Evolutionary conservation across 2,329 filamentous ascomycete species (phyloP).

Genomic region (Cadophora luteo-olivacea): DNA sequence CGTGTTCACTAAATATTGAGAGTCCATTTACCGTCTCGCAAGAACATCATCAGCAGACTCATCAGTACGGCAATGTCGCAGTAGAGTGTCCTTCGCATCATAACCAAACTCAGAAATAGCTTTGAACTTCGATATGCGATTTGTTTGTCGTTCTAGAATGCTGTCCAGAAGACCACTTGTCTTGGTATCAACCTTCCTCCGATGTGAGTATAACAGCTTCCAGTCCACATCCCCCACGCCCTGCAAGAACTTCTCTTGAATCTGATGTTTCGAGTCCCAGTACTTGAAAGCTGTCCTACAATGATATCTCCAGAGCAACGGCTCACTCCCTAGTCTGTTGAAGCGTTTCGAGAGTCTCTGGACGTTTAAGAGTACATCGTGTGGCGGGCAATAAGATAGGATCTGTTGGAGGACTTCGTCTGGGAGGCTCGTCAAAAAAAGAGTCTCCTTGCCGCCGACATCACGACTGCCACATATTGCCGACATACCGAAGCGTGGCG

Average conservation of each 20-base stretch:
- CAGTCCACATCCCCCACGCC: conserved; percentile 69
- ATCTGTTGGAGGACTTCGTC: conserved; percentile 87
- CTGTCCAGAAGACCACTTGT: conserved; percentile 65
- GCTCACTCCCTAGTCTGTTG: conserved; percentile 69
- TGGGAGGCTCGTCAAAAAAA: conserved; percentile 51
- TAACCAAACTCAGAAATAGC: conserved; percentile 77
- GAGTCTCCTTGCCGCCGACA: background rate
- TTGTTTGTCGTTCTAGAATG: conserved; percentile 73
- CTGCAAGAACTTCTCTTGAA: conserved; percentile 60
- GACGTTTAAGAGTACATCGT: conserved; percentile 56
- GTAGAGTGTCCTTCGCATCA: conserved; percentile 85
- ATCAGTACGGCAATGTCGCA: conserved; percentile 64
- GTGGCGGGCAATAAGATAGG: conserved; percentile 66
- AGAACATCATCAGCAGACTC: conserved; percentile 74
- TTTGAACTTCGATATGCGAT: conserved; percentile 73
- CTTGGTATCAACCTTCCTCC: conserved; percentile 58
- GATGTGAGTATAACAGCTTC: conserved; percentile 70
- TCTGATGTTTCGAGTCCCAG: conserved; percentile 74
- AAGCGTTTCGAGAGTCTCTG: conserved; percentile 68
- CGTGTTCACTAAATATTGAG: background rate
- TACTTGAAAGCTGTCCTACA: conserved; percentile 73
- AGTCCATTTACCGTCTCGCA: conserved; percentile 65
- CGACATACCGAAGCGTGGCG: background rate
- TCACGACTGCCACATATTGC: background rate
- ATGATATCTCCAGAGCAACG: conserved; percentile 80